Evolutionary conservation across 1,284 basidiomycete species (phyloP).

Genomic region (Sporisorium iseilematis-ciliati): DNA sequence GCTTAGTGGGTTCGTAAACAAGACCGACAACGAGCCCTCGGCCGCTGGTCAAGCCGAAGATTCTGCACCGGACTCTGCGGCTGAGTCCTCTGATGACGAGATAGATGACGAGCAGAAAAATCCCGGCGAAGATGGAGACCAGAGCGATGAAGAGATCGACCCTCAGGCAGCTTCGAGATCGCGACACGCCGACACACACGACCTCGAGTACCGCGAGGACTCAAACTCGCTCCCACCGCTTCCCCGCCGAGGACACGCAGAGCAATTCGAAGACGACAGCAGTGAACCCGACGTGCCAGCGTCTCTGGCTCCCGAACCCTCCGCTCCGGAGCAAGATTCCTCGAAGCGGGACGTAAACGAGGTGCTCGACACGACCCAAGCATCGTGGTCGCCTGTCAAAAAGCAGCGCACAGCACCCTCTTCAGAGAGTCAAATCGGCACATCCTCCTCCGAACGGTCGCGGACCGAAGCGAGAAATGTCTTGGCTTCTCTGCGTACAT

Average conservation of each 20-base stretch:
- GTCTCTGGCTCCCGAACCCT: conserved; percentile 6
- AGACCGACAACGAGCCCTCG: background rate
- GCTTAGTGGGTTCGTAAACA: conserved; percentile 11
- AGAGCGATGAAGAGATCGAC: conserved; percentile 9
- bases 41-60: background rate
- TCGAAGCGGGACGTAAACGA: conserved; percentile 40
- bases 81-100: conserved; percentile 44
- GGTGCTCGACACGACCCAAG: conserved; percentile 44
- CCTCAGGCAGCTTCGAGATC: background rate
- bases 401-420: conserved; percentile 11
- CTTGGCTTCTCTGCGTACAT: conserved; percentile 16
- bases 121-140: too few species aligned
- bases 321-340: background rate
- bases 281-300: conserved; percentile 26
- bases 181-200: background rate
- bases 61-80: background rate
- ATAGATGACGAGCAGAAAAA: conserved; percentile 24
- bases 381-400: conserved; percentile 34
- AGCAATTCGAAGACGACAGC: conserved; percentile 15
- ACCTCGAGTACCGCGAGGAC: conserved; percentile 37
- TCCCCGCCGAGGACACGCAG: background rate
- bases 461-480: conserved; percentile 11
- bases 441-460: background rate
- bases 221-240: conserved; percentile 6
- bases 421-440: background rate